phyloP scores from a whole-genome alignment of 495 filamentous ascomycete species.

The Penicillium samsonianum region DNA sequence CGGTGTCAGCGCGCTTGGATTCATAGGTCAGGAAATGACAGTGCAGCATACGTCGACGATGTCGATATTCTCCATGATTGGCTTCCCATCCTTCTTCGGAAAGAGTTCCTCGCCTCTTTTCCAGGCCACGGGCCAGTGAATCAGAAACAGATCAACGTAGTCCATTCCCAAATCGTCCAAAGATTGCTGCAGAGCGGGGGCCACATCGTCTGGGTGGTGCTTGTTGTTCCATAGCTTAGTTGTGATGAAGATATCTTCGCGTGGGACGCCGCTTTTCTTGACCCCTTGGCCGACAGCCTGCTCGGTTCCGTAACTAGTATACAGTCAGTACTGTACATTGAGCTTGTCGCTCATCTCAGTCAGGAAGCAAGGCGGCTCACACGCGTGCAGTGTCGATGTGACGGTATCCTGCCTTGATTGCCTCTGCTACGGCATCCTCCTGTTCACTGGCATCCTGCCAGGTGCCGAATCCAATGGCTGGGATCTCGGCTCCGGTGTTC shows the following conservation, averaged over 20 bases:
- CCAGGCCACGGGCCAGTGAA: conserved; percentile 67
- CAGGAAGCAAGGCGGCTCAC: conserved; percentile 32
- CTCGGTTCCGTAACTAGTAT: conserved; percentile 51
- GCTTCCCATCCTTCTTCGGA: conserved; percentile 49
- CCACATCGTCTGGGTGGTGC: conserved; percentile 64
- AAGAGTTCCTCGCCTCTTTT: conserved; percentile 40
- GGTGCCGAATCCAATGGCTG: conserved; percentile 50
- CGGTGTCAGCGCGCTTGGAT: background rate
- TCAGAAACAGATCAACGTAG: conserved; percentile 71
- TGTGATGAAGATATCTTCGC: conserved; percentile 66
- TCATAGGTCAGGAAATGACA: background rate
- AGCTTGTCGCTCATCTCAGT: background rate
- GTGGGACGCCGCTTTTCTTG: conserved; percentile 53
- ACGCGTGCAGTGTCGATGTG: conserved; percentile 62
- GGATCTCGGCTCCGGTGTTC: conserved; percentile 54
- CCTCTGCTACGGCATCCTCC: conserved; percentile 47
- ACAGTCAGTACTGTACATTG: background rate
- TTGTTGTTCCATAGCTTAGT: conserved; percentile 71
- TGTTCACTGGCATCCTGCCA: conserved; percentile 53
- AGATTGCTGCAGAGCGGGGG: conserved; percentile 58
- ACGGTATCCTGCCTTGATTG: conserved; percentile 58
- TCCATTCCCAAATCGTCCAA: conserved; percentile 61
- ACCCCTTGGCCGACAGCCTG: conserved; percentile 58
- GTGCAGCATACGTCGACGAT: conserved; percentile 49
- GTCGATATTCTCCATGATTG: conserved; percentile 45